Conservation (phyloP, 164 flowering plant species). For the Dillenia turbinata region DNA sequence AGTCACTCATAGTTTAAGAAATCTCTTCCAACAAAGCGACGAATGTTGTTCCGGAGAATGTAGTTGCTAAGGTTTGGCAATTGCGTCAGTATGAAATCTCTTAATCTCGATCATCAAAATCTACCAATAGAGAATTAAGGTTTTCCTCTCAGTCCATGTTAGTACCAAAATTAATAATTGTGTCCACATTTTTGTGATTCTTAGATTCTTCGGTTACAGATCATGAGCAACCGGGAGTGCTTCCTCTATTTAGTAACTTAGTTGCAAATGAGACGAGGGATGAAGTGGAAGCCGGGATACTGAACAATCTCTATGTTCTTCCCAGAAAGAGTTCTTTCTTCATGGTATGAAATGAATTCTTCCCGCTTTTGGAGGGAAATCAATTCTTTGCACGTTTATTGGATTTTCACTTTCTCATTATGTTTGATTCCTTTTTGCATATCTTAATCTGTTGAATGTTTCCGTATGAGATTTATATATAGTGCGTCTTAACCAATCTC, state of each 20-base stretch:
- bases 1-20: conserved; percentile 34
- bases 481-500: conserved; percentile 15
- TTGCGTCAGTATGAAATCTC: conserved; percentile 71
- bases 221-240: conserved; percentile 23
- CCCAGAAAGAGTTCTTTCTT: conserved; percentile 75
- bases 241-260: conserved; percentile 59
- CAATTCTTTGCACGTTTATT: not conserved
- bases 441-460: not conserved
- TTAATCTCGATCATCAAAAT: conserved; percentile 17
- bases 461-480: conserved; percentile 1
- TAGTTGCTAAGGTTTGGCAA: conserved; percentile 66
- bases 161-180: too few species aligned
- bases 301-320: conserved; percentile 42
- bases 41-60: conserved; percentile 9
- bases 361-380: not conserved
- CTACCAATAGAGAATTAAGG: conserved; percentile 32
- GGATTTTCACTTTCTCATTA: not conserved
- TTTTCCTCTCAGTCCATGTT: conserved; percentile 11
- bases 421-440: not conserved
- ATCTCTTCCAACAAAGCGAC: too few species aligned
- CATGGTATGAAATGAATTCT: conserved; percentile 51
- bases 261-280: conserved; percentile 46
- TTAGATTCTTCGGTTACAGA: conserved; percentile 22
- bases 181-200: conserved; percentile 7
- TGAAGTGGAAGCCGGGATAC: conserved; percentile 73